Evolutionary conservation across 1,284 basidiomycete species (phyloP), one percentile per base, ranked within the genome.

Genomic region (Cutaneotrichosporon curvatum): DNA sequence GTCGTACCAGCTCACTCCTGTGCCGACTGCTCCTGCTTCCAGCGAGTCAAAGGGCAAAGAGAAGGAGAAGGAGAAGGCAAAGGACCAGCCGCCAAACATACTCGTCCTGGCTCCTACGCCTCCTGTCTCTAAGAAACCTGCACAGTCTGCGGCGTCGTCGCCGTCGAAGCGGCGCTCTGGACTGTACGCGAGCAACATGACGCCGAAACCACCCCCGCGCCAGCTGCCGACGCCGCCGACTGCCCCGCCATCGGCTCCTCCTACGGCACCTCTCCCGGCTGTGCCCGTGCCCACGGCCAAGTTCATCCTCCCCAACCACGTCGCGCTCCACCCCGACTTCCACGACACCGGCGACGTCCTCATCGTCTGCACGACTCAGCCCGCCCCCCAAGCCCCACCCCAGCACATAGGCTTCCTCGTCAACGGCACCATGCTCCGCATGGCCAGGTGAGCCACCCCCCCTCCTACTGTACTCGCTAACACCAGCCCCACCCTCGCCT

Each of bases 331-430:
- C 31, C 46, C 46, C 22, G 52, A 54, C 23, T 54, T 54, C 35
- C 40, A 41, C 33, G 40, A 44, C 37, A 32, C 39, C 3, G 48
- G 46, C 18, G 52, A 54, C 37, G 48, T 48, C 4, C 34, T 50
- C 8, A 45, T 54, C 34, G 46, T 54, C 12, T 48, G 46, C 31
- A 35, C 23, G 11, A 43, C 21, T 16, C 44, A 47, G 37, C 40
- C n/a, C n/a, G n/a, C n/a, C n/a, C n/a, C n/a, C n/a, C n/a, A n/a
- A n/a, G n/a, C n/a, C n/a, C n/a, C n/a, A n/a, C n/a, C n/a, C n/a
- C n/a, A n/a, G n/a, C 45, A 33, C 11, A 37, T 50, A 19, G 52
- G 52, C 10, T 54, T 54, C 44, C 52, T 49, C 23, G 52, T 48
- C 18, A 45, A 25, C 22, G 33, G 46, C 8, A 43, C 32, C 36